Conservation (phyloP, 306 rosid species). For the Cucurbita moschata region DNA sequence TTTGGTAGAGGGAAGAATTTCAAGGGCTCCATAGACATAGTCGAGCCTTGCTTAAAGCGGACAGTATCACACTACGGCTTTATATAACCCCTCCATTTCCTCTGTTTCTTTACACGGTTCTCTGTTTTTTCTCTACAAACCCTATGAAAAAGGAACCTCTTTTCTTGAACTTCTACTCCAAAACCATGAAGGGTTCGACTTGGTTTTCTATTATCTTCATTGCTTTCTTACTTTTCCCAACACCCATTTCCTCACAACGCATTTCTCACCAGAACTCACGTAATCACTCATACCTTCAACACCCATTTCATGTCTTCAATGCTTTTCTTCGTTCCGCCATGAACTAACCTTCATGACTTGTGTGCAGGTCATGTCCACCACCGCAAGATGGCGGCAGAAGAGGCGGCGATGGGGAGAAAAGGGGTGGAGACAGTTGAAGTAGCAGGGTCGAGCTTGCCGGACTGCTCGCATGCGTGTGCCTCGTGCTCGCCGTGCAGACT, state of each 20-base stretch:
- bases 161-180: not conserved
- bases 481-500: slow-evolving; percentile 63
- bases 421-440: slow-evolving; percentile 35
- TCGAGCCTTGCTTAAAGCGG: no score
- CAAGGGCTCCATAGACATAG: no score
- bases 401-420: not conserved
- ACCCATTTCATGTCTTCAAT: no score
- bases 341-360: no score
- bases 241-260: slow-evolving; percentile 34
- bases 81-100: not conserved
- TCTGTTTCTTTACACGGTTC: not conserved
- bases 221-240: slow-evolving; percentile 25
- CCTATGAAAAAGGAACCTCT: not conserved
- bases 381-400: not conserved
- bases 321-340: no score
- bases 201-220: slow-evolving; percentile 10
- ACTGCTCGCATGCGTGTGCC: slow-evolving; percentile 79
- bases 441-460: slow-evolving; percentile 71
- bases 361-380: not conserved
- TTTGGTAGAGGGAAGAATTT: no score
- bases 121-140: not conserved
- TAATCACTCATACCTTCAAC: not conserved
- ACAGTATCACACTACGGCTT: no score
- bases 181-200: slow-evolving; percentile 19
- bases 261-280: slow-evolving; percentile 20